Conservation (phyloP, 2,329 filamentous ascomycete genomes). For the Pseudogymnoascus sp. region DNA sequence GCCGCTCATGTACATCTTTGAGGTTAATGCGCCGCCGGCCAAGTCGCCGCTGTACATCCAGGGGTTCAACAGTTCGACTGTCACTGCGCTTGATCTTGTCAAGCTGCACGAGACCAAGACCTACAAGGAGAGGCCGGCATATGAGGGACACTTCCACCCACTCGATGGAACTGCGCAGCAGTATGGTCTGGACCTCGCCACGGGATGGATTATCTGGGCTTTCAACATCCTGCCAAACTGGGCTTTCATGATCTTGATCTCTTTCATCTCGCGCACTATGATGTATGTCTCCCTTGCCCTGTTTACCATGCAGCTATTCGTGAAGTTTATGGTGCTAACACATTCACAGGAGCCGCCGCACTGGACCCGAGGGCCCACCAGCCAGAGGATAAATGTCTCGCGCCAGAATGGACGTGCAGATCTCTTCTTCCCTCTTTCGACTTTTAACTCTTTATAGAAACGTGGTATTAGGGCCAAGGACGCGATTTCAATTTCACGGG, state of each 20-base stretch:
- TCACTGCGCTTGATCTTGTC: slow-evolving; percentile 54
- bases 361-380: neutral
- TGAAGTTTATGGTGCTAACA: neutral
- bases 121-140: slow-evolving; percentile 37
- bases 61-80: slow-evolving; percentile 60
- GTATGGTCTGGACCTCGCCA: slow-evolving; percentile 51
- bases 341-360: neutral
- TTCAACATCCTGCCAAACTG: slow-evolving; percentile 62
- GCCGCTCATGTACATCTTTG: slow-evolving; percentile 58
- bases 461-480: neutral
- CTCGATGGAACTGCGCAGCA: slow-evolving; percentile 60
- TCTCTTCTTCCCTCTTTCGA: neutral
- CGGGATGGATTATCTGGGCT: slow-evolving; percentile 60
- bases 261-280: slow-evolving; percentile 62
- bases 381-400: neutral
- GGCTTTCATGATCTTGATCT: slow-evolving; percentile 69
- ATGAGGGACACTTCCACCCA: slow-evolving; percentile 66
- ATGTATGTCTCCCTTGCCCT: slow-evolving; percentile 53
- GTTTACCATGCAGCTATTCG: neutral
- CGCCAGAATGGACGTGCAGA: neutral
- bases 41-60: slow-evolving; percentile 56
- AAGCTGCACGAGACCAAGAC: slow-evolving; percentile 48
- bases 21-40: slow-evolving; percentile 55
- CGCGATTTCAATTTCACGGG: neutral
- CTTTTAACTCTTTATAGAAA: neutral